These are phyloP conservation scores for Beauveria australis DNA, from an alignment of 2,329 filamentous ascomycete species.

Conservation along the genomic window DNA sequence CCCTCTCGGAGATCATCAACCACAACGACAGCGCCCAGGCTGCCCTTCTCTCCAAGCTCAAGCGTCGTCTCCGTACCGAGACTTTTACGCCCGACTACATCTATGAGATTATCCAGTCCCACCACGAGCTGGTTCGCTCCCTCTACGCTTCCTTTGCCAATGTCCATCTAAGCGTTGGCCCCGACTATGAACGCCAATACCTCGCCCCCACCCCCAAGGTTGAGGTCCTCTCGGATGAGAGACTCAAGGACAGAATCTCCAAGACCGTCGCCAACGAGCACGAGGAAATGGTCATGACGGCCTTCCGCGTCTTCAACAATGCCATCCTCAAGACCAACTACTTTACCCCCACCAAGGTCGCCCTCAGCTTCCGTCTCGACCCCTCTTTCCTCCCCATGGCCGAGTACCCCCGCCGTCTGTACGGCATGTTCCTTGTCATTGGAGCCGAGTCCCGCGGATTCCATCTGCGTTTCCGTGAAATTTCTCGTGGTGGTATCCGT, in stretches of 20 bases:
- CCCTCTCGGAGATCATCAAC: constrained; percentile 74
- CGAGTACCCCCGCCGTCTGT: constrained; percentile 89
- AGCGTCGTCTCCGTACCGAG: constrained; percentile 88
- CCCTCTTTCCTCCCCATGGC: constrained; percentile 80
- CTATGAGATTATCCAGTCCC: constrained; percentile 87
- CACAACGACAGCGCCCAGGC: constrained; percentile 74
- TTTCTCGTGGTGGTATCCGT: constrained; percentile 91
- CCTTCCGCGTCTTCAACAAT: constrained; percentile 92
- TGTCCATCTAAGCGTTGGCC: constrained; percentile 58
- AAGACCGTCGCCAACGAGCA: constrained; percentile 85
- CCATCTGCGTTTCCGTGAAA: constrained; percentile 94
- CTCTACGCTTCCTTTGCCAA: constrained; percentile 89
- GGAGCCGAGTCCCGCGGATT: constrained; percentile 95
- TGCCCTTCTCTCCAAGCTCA: constrained; percentile 84
- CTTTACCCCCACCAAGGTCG: constrained; percentile 94
- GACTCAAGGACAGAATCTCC: constrained; percentile 68
- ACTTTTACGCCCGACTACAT: constrained; percentile 99
- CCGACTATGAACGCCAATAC: constrained; percentile 41
- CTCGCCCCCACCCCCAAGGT: constrained; percentile 48
- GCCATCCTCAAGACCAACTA: constrained; percentile 96
- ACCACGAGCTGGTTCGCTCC: constrained; percentile 77
- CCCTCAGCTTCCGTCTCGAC: constrained; percentile 90
- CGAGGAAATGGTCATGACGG: constrained; percentile 95
- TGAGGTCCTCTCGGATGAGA: constrained; percentile 66
- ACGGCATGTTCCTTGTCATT: constrained; percentile 98